Base-by-base conservation (phyloP, 2,329 filamentous ascomycete genomes). In the Zasmidium angulare region DNA sequence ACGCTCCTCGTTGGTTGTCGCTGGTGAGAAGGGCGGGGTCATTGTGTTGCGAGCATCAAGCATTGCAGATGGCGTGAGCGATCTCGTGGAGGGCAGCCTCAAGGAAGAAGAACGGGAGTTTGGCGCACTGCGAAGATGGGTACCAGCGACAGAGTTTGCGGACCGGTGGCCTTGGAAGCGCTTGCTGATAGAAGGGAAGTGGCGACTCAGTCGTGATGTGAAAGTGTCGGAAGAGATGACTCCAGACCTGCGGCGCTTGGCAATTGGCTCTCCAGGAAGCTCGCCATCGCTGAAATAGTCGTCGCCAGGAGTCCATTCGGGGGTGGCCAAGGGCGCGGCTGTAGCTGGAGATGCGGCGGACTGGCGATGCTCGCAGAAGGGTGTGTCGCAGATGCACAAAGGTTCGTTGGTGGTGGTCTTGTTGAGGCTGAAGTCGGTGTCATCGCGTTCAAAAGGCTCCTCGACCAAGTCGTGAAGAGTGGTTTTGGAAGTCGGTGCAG, bases 381-480 rank as follows among this genome's bases (percentile, higher is more conserved):
- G 80, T 58, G 83, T 79, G 68, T 89, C 86, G 66, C 90, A 91
- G 69, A 91, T 83, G 75, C 89, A 93, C 69, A 86, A 81, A 68
- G 86, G 75, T 60, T 68, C 70, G 53, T 75, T 76, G 14, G 57
- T 36, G 17, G 40, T 46, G 21, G 26, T 29, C 26, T 50, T 46
- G 20, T 53, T 23, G 20, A 43, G 79, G 24, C 82, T 72, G 50
- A 79, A 75, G 59, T 50, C 81, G 79, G 60, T 79, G 24, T 87
- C 84, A 21, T 89, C 89, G 55, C 83, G 84, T 72, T 93, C 89
- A 46, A 86, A 77, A 1, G 89, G 87, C 69, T 96, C 92, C 74
- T 97, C 93, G 69, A 92, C 85, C 20, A 97, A 89, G 69, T 95
- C 90, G 17, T 91, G 89, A 62, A 97, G 80, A 54, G 82, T 83